These are phyloP conservation scores for Chalciporus sphaerocephalus DNA, from an alignment of 768 basidiomycete species.

Conservation along the genomic window DNA sequence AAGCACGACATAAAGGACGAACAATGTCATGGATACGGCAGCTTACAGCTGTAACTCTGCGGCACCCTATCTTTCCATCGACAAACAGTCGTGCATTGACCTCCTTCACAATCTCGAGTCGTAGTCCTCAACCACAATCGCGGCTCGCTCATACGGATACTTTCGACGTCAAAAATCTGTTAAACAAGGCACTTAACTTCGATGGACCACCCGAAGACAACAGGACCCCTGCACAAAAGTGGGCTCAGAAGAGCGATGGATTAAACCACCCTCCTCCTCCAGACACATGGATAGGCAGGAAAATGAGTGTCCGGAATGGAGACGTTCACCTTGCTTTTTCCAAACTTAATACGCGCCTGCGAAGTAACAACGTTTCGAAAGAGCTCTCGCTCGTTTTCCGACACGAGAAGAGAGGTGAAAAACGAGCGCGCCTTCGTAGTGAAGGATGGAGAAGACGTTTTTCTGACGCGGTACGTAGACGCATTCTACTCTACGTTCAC, in stretches of 20 bases:
- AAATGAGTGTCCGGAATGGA: constrained; percentile 42
- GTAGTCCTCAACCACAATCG: constrained; percentile 9
- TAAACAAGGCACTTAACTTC: constrained; percentile 15
- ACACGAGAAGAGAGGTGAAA: constrained; percentile 81
- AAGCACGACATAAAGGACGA: neutral
- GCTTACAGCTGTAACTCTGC: constrained; percentile 11
- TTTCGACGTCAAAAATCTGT: constrained; percentile 13
- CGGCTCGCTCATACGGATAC: constrained; percentile 1
- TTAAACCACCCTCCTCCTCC: constrained; percentile 34
- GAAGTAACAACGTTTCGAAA: constrained; percentile 49
- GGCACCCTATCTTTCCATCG: constrained; percentile 4
- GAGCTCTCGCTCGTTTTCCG: constrained; percentile 50
- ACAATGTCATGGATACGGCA: constrained; percentile 23
- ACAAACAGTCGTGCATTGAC: neutral
- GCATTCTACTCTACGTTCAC: constrained; percentile 7
- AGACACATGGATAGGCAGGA: constrained; percentile 62
- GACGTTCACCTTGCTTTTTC: constrained; percentile 46
- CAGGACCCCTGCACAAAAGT: constrained; percentile 37
- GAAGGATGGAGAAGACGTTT: constrained; percentile 78
- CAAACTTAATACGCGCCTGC: constrained; percentile 48
- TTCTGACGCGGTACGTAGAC: constrained; percentile 62
- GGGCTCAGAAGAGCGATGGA: constrained; percentile 22
- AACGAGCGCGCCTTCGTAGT: constrained; percentile 68
- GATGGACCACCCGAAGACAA: constrained; percentile 11
- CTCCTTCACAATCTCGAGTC: neutral